Percentiles rank a stretch among this genome's conserved stretches.
Conservation (phyloP, 2,329 filamentous ascomycete species). For the Claviceps africana region DNA sequence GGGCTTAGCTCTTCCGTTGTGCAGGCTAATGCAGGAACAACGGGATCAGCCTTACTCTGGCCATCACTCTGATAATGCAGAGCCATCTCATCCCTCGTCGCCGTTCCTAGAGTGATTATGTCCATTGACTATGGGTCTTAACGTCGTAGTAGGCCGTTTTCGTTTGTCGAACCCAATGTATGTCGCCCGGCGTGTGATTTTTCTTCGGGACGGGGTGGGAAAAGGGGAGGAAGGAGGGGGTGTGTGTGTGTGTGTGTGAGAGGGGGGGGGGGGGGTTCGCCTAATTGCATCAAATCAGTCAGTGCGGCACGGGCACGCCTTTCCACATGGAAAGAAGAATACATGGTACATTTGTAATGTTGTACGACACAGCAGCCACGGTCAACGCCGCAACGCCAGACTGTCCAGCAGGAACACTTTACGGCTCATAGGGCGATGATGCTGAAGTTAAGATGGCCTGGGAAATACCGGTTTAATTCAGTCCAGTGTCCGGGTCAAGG, state of each 20-base stretch:
- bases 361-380: background rate
- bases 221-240: too few species aligned
- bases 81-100: constrained; percentile 5
- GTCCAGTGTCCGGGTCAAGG: background rate
- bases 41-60: constrained; percentile 11
- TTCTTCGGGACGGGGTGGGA: too few species aligned
- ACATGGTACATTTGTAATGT: too few species aligned
- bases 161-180: background rate
- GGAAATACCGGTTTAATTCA: too few species aligned
- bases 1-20: constrained; percentile 2
- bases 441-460: background rate
- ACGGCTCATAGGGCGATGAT: background rate
- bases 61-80: background rate
- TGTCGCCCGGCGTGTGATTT: background rate
- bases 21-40: constrained; percentile 19
- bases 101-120: background rate
- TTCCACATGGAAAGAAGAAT: background rate
- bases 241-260: too few species aligned
- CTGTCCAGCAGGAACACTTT: background rate
- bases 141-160: background rate
- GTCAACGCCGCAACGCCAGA: background rate
- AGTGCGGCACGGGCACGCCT: background rate
- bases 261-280: too few species aligned
- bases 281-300: background rate
- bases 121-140: background rate